Conservation (phyloP, 2,329 filamentous ascomycete genomes). For the Hymenoscyphus fraxineus region DNA sequence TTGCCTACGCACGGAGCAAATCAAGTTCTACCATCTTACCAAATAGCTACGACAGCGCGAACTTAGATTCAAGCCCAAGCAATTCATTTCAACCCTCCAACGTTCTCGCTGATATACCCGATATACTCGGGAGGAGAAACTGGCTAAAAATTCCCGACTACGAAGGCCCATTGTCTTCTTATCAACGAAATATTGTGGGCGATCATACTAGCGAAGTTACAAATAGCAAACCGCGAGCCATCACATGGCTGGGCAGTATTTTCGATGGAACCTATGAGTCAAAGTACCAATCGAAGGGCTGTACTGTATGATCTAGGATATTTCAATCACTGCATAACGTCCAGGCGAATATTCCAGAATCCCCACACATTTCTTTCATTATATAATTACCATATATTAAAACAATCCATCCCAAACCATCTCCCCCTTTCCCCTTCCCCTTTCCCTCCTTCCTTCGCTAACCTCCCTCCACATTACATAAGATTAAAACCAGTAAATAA, state of each 20-base stretch:
- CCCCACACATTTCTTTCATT: too few relatives aligned
- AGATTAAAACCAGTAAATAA: too few relatives aligned
- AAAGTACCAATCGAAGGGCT: not conserved
- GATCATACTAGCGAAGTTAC: constrained; percentile 39
- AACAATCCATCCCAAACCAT: too few relatives aligned
- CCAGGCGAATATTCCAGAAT: too few relatives aligned
- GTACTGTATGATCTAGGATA: not conserved
- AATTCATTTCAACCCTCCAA: constrained; percentile 37
- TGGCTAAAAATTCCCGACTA: constrained; percentile 25
- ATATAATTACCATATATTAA: too few relatives aligned
- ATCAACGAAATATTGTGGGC: constrained; percentile 42
- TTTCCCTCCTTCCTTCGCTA: too few relatives aligned
- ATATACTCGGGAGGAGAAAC: constrained; percentile 17
- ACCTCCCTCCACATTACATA: too few relatives aligned
- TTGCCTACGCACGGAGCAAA: not conserved
- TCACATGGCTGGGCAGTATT: constrained; percentile 30
- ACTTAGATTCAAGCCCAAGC: constrained; percentile 39
- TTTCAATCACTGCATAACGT: not conserved
- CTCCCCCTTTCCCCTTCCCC: too few relatives aligned
- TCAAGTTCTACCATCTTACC: constrained; percentile 39
- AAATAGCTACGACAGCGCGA: constrained; percentile 40
- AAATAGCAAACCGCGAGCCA: constrained; percentile 35
- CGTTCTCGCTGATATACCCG: constrained; percentile 36
- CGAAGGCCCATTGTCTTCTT: constrained; percentile 31
- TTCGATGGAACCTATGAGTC: constrained; percentile 12